Percentiles rank a stretch among this genome's conserved stretches.
Conservation (phyloP, 2,329 filamentous ascomycete species). For the Claviceps pazoutovae region DNA sequence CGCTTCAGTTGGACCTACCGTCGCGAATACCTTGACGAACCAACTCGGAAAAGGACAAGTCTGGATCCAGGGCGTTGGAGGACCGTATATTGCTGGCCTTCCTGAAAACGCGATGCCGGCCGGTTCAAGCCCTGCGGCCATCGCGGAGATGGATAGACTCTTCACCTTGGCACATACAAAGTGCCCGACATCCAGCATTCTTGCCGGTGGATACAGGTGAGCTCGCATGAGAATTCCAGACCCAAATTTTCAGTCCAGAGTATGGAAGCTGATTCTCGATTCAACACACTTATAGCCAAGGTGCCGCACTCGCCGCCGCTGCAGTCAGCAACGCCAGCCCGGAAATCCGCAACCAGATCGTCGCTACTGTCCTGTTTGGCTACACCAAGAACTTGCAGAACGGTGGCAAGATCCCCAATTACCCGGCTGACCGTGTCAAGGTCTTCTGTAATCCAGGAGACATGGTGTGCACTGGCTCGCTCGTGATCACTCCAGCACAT, state of each 20-base stretch:
- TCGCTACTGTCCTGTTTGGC: slow-evolving; percentile 23
- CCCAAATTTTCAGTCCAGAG: neutral
- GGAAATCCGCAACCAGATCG: slow-evolving; percentile 20
- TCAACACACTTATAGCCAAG: slow-evolving; percentile 16
- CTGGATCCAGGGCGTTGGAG: slow-evolving; percentile 31
- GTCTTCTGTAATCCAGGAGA: slow-evolving; percentile 26
- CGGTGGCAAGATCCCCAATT: slow-evolving; percentile 23
- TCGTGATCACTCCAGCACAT: slow-evolving; percentile 22
- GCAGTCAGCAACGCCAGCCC: slow-evolving; percentile 21
- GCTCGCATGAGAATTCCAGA: neutral
- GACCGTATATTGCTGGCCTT: slow-evolving; percentile 23
- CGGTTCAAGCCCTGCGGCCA: slow-evolving; percentile 23
- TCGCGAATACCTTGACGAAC: slow-evolving; percentile 16
- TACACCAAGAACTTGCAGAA: slow-evolving; percentile 31
- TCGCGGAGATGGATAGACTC: slow-evolving; percentile 25
- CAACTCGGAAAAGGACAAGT: slow-evolving; percentile 14
- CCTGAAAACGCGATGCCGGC: slow-evolving; percentile 22
- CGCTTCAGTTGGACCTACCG: slow-evolving; percentile 12
- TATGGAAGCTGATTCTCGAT: neutral
- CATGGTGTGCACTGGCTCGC: slow-evolving; percentile 22
- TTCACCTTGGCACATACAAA: slow-evolving; percentile 26
- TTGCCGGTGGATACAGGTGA: slow-evolving; percentile 25
- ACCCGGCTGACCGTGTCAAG: slow-evolving; percentile 18
- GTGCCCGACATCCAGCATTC: slow-evolving; percentile 28
- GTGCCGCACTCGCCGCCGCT: slow-evolving; percentile 28